A percentile compares a stretch with the other conserved stretches of the same genome.
Conservation (phyloP, 2,329 filamentous ascomycete species). For the Eurotiales sp. region DNA sequence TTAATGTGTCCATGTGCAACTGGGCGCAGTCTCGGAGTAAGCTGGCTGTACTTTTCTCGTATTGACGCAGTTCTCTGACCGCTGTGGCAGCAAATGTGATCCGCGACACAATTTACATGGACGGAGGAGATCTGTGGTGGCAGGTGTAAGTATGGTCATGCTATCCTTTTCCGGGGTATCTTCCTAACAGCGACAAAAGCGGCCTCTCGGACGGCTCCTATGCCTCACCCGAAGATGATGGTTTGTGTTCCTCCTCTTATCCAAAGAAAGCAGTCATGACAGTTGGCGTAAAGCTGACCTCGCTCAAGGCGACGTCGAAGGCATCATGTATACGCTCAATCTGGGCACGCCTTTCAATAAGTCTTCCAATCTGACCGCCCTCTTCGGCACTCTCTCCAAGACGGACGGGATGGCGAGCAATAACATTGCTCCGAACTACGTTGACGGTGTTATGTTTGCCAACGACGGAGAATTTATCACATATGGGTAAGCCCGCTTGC, state of each 20-base stretch:
- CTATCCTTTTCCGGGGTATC: not conserved
- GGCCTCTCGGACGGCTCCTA: conserved; percentile 18
- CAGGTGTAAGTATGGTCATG: conserved; percentile 26
- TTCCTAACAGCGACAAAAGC: conserved; percentile 8
- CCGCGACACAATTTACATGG: conserved; percentile 62
- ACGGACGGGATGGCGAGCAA: conserved; percentile 47
- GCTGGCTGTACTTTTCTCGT: no score
- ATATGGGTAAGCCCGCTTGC: conserved; percentile 48
- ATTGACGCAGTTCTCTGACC: no score
- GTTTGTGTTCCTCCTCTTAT: conserved; percentile 34
- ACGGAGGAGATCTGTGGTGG: conserved; percentile 60
- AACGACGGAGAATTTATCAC: conserved; percentile 62
- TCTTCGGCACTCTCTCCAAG: conserved; percentile 51
- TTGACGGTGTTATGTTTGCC: conserved; percentile 62
- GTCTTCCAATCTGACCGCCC: conserved; percentile 50
- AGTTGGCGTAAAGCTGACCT: not conserved
- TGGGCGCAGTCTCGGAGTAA: conserved; percentile 49
- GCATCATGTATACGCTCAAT: conserved; percentile 57
- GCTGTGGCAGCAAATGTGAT: conserved; percentile 52
- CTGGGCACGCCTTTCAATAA: conserved; percentile 55
- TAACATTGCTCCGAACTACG: conserved; percentile 54
- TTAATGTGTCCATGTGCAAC: conserved; percentile 59
- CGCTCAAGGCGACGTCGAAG: conserved; percentile 49
- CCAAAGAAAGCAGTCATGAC: not conserved
- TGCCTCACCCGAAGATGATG: conserved; percentile 26